Evolutionary conservation across 331 rosid genomes (phyloP), one percentile per base, ranked within the genome.

Genomic region (Rosa hybrid): DNA sequence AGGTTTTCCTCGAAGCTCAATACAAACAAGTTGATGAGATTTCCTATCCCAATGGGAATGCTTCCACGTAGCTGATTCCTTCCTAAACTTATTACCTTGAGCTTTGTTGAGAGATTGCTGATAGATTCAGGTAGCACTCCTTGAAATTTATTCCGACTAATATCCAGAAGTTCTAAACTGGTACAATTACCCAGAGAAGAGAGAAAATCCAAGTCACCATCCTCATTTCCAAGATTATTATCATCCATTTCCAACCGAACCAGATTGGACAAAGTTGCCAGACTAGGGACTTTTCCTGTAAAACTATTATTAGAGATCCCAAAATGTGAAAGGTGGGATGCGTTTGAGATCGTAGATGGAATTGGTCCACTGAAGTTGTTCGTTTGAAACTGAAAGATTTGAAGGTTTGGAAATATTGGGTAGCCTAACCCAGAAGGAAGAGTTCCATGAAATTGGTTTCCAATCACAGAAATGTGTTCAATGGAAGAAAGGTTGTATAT

Each of bases 401-500:
- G 3, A 75, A 87, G 81, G 13, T 84, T 50, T 4, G 89, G 92
- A 68, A 89, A 82, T 49, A 50, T 25, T n/a, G 27, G 44, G 21
- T 34, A 68, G 23, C 85, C 84, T 4, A 88, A 10, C 23, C 86
- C 75, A 38, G 83, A 12, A 17, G 87, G 83, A 77, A 88, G 82
- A 53, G 60, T 60, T 42, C 90, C 91, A 0, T 3, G 17, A 60
- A 90, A 75, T 2, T 78, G 16, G 69, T 90, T 90, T 0, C 0
- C 0, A 0, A 3, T 5, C 0, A 85, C 25, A 42, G 5, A 18
- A 20, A 88, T 5, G 3, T 0, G 0, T 30, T 4, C 5, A 4
- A 89, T 67, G 3, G 81, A 74, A 12, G 92, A 85, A 59, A 87
- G 82, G 21, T 87, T 90, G 70, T 82, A 88, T 6, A 88, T 34